A percentile compares a stretch with the other conserved stretches of the same genome.
Evolutionary conservation across 345 rosid species (phyloP).

Genomic region (Triadica sebifera): DNA sequence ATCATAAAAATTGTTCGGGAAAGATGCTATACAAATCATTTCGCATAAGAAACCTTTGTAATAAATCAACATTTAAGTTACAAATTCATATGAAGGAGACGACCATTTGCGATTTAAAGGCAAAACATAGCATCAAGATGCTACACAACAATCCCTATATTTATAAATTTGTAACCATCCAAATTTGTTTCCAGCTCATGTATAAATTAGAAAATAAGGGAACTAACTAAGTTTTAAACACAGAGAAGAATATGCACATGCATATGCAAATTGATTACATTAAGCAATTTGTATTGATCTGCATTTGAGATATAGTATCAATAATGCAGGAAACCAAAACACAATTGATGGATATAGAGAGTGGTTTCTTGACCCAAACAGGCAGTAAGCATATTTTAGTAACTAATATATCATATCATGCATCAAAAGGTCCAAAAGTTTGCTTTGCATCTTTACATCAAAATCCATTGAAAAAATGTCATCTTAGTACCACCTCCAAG

Average conservation of each 20-base stretch:
- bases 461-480: not conserved
- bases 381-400: not conserved
- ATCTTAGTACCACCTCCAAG: not conserved
- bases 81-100: constrained; percentile 1
- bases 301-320: not conserved
- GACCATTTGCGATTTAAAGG: not conserved
- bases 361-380: not conserved
- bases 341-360: not conserved
- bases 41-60: not conserved
- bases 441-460: not conserved
- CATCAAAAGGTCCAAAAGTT: not conserved
- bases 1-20: not conserved
- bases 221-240: not conserved
- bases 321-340: not conserved
- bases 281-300: not conserved
- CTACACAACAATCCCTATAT: not conserved
- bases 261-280: not conserved
- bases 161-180: not conserved
- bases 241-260: not conserved
- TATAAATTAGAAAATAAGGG: not conserved
- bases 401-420: not conserved
- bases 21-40: not conserved
- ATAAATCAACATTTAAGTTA: not conserved
- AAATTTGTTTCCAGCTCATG: not conserved
- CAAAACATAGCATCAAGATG: not conserved